Base-by-base conservation (phyloP, 78 protist genomes). In the Chrysochromulina parva region DNA sequence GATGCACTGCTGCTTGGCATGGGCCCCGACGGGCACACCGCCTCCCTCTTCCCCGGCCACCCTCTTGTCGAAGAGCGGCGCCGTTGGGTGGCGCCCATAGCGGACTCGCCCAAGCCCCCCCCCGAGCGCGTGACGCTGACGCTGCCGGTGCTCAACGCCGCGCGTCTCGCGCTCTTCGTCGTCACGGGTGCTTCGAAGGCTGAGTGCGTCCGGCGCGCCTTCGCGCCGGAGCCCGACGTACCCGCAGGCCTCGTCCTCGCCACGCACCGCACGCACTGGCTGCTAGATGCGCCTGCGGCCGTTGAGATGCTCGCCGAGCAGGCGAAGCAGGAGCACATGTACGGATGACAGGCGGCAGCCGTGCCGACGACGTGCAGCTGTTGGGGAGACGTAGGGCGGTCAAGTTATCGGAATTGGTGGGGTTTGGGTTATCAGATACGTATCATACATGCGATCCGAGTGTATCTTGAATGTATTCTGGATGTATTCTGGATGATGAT, bases 11-110 rank as follows among this genome's bases (percentile, higher is more conserved):
- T 90, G 67, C 89, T 94, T 17, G 95, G 95, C 10, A 73, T 94
- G 78, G 95, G 95, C 38, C 81, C 71, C 7, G 95, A 94, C 58
- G 95, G 95, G 47, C 95, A 94, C 95, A 94, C 95, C 16, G 82
- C 88, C 20, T 91, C 93, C 26, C 88, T 94, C 22, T 94, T 94
- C 60, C 95, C 95, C 1, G 58, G n/a, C 22, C 92, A 88, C 28
- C 53, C 74, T 65, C 71, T 89, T 14, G 62, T 90, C 28, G 67
- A 6, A 11, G 93, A 91, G 71, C 3, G 26, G 22, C 24, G 5
- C 24, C 11, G 3, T 53, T n/a, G 10, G 81, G 65, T 89, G 85
- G 78, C 60, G 10, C 20, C 74, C 7, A 22, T 74, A 19, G 60
- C 50, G n/a, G 94, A 92, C 54, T 86, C 94, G n/a, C 94, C 94